Base-by-base conservation (phyloP, 164 flowering plant species). In the Euptelea pleiosperma region DNA sequence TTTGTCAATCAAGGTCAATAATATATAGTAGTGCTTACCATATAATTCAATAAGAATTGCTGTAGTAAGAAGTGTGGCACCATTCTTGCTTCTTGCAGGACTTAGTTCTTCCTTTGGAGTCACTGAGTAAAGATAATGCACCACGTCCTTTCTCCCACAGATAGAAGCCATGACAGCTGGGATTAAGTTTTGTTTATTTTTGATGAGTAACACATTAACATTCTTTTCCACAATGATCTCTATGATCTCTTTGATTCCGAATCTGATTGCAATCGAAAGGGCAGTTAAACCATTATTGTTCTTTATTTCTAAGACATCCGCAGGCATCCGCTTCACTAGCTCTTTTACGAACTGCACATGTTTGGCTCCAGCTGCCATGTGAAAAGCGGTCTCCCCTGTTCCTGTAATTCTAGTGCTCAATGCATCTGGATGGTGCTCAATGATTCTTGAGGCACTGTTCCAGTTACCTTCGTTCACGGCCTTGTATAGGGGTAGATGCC, bases 81-180 rank as follows among this genome's bases (percentile, higher is more conserved):
- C 55, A 26, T 11, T 41, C 6, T 16, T 11, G 21, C 45, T 16
- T 15, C 4, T 41, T 11, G 7, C 45, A 15, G 45, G 45, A 11
- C 8, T 41, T 15, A 41, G 21, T 41, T 41, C 45, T 11, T 15
- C 11, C 21, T 2, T 4, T 41, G 45, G 45, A 15, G 45, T 41
- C 2, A 50, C 19, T 26, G 19, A 15, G 35, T n/a, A 50, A 29
- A 61, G 51, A 29, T 36, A 60, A 11, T 18, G 41, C 36, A 60
- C 63, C 55, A 60, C 39, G 11, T 60, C 63, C 46, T 51, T 51
- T 33, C 34, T 39, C 57, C 56, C 64, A 39, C 16, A 37, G 30
- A 22, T 16, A 50, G 64, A 57, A 29, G 64, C 64, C 37, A 29
- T 8, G 30, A 39, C 40, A 24, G 41, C 37, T 6, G 64, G 57